phyloP scores from a whole-genome alignment of 2,329 filamentous ascomycete genomes.

The Fusarium miscanthi region DNA sequence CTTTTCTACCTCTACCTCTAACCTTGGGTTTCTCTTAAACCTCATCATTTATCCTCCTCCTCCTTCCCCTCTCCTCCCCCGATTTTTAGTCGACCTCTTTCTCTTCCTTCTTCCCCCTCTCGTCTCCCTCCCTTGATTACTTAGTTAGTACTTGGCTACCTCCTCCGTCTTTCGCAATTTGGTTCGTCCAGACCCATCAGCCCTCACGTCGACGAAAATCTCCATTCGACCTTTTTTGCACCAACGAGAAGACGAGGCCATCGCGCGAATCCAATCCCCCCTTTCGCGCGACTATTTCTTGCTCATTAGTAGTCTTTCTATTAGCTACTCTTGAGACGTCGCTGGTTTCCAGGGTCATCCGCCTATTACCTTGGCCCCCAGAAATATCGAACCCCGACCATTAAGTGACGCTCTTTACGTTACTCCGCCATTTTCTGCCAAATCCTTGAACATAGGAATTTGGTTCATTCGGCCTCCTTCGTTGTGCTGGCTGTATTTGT shows the following conservation, averaged over 20 bases:
- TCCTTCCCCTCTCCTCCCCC: slow-evolving; percentile 16
- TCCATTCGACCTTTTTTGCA: slow-evolving; percentile 20
- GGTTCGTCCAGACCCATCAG: slow-evolving; percentile 29
- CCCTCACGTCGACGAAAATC: slow-evolving; percentile 35
- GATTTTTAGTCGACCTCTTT: slow-evolving; percentile 24
- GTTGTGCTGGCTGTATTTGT: slow-evolving; percentile 37
- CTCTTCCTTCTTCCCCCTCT: slow-evolving; percentile 11
- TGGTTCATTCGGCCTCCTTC: slow-evolving; percentile 39
- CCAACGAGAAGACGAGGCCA: slow-evolving; percentile 29
- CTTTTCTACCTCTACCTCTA: slow-evolving; percentile 8
- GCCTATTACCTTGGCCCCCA: slow-evolving; percentile 13
- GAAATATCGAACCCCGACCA: slow-evolving; percentile 19
- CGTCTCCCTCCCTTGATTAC: slow-evolving; percentile 26
- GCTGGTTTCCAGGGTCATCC: not conserved
- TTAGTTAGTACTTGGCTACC: slow-evolving; percentile 10
- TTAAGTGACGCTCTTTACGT: slow-evolving; percentile 36
- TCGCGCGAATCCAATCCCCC: slow-evolving; percentile 4
- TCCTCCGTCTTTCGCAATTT: slow-evolving; percentile 19
- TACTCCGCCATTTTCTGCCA: slow-evolving; percentile 37
- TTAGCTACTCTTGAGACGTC: slow-evolving; percentile 8
- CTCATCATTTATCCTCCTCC: slow-evolving; percentile 27
- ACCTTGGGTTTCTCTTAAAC: not conserved
- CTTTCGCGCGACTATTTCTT: slow-evolving; percentile 16
- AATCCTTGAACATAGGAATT: slow-evolving; percentile 1
- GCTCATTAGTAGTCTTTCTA: slow-evolving; percentile 10